Percentiles rank a stretch among this genome's conserved stretches.
Evolutionary conservation across 2,329 filamentous ascomycete genomes (phyloP).

Genomic region (Xylaria sp.): DNA sequence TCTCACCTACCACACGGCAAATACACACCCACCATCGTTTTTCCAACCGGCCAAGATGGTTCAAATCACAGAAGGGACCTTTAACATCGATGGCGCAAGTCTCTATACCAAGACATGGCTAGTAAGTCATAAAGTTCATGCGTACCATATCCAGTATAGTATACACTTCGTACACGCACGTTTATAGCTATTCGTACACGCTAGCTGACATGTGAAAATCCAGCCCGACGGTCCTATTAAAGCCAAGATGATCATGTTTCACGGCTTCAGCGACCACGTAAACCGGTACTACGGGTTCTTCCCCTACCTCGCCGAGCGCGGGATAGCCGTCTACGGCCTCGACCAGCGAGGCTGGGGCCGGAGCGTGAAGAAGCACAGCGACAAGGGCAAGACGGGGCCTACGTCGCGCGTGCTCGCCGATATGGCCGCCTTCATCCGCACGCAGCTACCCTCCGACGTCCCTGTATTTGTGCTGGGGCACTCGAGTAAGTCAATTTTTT

Average conservation of each 20-base stretch:
- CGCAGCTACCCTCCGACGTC: constrained; percentile 54
- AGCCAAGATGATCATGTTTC: constrained; percentile 83
- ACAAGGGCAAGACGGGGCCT: constrained; percentile 78
- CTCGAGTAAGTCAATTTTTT: constrained; percentile 66
- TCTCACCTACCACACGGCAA: no score
- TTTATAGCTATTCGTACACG: background rate
- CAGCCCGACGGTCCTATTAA: constrained; percentile 66
- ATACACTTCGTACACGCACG: background rate
- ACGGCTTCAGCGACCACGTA: constrained; percentile 90
- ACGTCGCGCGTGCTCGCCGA: constrained; percentile 79
- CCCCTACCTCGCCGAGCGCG: constrained; percentile 71
- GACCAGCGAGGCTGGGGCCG: constrained; percentile 93
- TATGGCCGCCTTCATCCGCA: constrained; percentile 79
- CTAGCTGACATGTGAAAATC: background rate
- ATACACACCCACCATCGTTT: background rate
- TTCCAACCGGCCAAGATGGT: constrained; percentile 49
- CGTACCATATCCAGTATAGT: background rate
- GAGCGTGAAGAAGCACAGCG: constrained; percentile 68
- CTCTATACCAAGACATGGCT: constrained; percentile 69
- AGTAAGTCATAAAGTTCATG: constrained; percentile 53
- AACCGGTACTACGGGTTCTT: constrained; percentile 82
- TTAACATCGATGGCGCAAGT: constrained; percentile 56
- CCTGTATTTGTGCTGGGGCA: constrained; percentile 90
- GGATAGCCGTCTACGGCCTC: constrained; percentile 80
- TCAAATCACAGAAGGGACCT: constrained; percentile 60